Conservation (phyloP, 805 yeast genomes). For the Starmerella scarabaei region DNA sequence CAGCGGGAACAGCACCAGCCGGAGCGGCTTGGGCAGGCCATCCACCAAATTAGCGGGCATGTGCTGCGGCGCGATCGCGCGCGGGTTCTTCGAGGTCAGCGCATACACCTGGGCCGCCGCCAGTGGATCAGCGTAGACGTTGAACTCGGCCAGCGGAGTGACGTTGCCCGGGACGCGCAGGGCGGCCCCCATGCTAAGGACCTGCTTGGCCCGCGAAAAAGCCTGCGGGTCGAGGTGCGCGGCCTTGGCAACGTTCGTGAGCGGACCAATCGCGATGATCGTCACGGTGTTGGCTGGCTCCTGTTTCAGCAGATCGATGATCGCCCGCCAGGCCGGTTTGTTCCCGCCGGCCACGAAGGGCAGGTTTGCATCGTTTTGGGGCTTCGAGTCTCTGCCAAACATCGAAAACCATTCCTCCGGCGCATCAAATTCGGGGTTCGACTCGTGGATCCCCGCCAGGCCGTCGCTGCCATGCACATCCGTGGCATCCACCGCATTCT, state of each 20-base stretch:
- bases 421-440: constrained; percentile 28
- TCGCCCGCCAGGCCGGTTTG: constrained; percentile 26
- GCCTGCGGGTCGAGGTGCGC: constrained; percentile 29
- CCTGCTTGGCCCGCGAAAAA: constrained; percentile 27
- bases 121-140: constrained; percentile 31
- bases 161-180: constrained; percentile 29
- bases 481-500: constrained; percentile 25
- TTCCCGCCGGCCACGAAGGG: constrained; percentile 25
- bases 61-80: constrained; percentile 23
- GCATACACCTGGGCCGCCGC: constrained; percentile 31
- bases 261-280: constrained; percentile 31
- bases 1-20: constrained; percentile 28
- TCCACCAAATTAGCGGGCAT: constrained; percentile 11
- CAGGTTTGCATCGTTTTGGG: constrained; percentile 9
- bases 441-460: constrained; percentile 30
- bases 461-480: constrained; percentile 33
- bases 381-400: constrained; percentile 16
- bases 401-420: constrained; percentile 23
- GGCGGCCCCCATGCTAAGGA: constrained; percentile 33
- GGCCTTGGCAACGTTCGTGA: constrained; percentile 32
- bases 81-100: constrained; percentile 25
- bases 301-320: constrained; percentile 26
- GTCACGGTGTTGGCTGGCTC: constrained; percentile 30
- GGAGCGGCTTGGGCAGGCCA: constrained; percentile 20
- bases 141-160: constrained; percentile 33